phyloP scores from a whole-genome alignment of 805 yeast species.

The Ogataea polymorpha region DNA sequence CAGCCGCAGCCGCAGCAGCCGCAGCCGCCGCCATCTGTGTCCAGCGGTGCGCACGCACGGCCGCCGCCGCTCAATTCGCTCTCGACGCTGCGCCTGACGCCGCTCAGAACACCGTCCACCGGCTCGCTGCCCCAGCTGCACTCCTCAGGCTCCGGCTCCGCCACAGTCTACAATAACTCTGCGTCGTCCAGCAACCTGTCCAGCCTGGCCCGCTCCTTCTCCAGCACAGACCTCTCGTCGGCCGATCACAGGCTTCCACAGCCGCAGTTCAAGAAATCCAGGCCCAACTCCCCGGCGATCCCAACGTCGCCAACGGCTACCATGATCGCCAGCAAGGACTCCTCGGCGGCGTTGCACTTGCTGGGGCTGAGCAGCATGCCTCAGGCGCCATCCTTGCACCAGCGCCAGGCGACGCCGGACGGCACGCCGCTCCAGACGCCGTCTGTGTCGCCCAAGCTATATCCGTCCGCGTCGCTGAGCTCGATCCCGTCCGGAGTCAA shows the following conservation, averaged over 20 bases:
- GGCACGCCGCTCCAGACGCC: slow-evolving; percentile 37
- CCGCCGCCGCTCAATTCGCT: slow-evolving; percentile 34
- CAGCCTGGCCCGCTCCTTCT: slow-evolving; percentile 28
- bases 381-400: slow-evolving; percentile 1
- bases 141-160: slow-evolving; percentile 4
- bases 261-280: slow-evolving; percentile 43
- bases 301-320: slow-evolving; percentile 28
- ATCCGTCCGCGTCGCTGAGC: slow-evolving; percentile 15
- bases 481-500: slow-evolving; percentile 9
- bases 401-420: slow-evolving; percentile 27
- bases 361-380: slow-evolving; percentile 24
- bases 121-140: slow-evolving; percentile 16
- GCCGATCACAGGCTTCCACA: slow-evolving; percentile 21
- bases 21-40: slow-evolving; percentile 29
- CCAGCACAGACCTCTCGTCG: slow-evolving; percentile 40
- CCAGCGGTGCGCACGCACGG: slow-evolving; percentile 28
- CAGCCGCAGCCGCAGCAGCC: slow-evolving; percentile 18
- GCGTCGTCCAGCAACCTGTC: slow-evolving; percentile 11
- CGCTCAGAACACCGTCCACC: slow-evolving; percentile 26
- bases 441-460: slow-evolving; percentile 34
- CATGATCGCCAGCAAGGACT: slow-evolving; percentile 21
- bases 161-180: slow-evolving; percentile 2
- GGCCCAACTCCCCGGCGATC: slow-evolving; percentile 47
- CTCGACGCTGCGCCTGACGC: slow-evolving; percentile 46
- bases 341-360: slow-evolving; percentile 31